Evolutionary conservation across 768 basidiomycete genomes (phyloP).

Genomic region (Suillus tomentosus): DNA sequence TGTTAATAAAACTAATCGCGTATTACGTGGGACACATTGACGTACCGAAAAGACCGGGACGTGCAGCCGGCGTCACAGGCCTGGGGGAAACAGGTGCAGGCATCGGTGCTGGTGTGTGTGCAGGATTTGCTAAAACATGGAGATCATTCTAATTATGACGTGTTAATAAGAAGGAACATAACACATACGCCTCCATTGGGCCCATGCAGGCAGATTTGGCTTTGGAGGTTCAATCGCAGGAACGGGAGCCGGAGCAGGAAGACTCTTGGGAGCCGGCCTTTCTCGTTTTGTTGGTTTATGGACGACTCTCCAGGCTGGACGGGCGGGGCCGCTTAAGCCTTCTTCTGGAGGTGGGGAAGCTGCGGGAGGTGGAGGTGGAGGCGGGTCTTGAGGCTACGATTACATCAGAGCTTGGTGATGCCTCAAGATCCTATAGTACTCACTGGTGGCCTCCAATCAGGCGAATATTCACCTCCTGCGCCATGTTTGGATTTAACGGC

Average conservation of each 20-base stretch:
- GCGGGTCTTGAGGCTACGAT: slow-evolving; percentile 36
- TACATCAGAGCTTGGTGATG: slow-evolving; percentile 12
- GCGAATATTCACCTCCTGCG: slow-evolving; percentile 74
- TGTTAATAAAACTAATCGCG: background rate
- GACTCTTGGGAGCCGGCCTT: slow-evolving; percentile 42
- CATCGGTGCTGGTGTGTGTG: slow-evolving; percentile 51
- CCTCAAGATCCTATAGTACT: slow-evolving; percentile 15
- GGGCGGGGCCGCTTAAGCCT: slow-evolving; percentile 48
- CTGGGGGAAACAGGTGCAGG: slow-evolving; percentile 34
- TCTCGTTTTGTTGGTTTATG: slow-evolving; percentile 62
- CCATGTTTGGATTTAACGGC: slow-evolving; percentile 81
- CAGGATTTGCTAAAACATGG: slow-evolving; percentile 57
- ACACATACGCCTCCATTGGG: slow-evolving; percentile 79
- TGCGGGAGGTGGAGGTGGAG: slow-evolving; percentile 38
- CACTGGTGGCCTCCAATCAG: slow-evolving; percentile 72
- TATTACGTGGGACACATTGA: background rate
- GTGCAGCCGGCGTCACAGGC: slow-evolving; percentile 49
- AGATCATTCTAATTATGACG: slow-evolving; percentile 2
- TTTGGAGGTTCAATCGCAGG: slow-evolving; percentile 49
- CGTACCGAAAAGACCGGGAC: slow-evolving; percentile 69
- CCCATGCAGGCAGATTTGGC: slow-evolving; percentile 72
- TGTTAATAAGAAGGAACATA: slow-evolving; percentile 5
- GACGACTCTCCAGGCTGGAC: slow-evolving; percentile 76
- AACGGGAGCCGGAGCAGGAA: slow-evolving; percentile 37
- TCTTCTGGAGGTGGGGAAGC: slow-evolving; percentile 52